phyloP scores from a whole-genome alignment of 108 stramenopile species.

The Cyclotella choctawhatcheeana region DNA sequence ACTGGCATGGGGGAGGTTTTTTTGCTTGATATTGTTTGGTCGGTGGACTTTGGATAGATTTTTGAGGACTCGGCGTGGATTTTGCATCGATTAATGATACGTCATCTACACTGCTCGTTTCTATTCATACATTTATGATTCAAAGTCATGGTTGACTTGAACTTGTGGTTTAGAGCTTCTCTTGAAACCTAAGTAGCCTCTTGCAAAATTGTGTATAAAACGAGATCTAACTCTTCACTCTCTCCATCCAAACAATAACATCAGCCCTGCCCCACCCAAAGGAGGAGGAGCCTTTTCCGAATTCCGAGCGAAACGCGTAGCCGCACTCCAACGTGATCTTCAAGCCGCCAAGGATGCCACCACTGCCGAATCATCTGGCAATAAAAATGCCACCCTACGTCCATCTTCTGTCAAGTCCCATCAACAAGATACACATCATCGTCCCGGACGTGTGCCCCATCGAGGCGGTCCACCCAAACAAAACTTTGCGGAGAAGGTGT shows the following conservation, averaged over 20 bases:
- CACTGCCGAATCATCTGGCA: constrained; percentile 8
- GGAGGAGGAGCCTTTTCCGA: constrained; percentile 37
- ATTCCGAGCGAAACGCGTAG: constrained; percentile 34
- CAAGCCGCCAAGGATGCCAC: constrained; percentile 36
- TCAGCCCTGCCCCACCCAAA: background rate
- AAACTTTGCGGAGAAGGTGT: constrained; percentile 46
- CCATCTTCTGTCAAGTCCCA: background rate
- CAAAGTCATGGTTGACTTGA: no score
- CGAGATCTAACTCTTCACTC: background rate
- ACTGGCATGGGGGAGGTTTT: background rate
- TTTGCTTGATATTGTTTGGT: background rate
- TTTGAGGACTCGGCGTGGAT: no score
- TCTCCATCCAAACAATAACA: background rate
- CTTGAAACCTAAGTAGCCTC: background rate
- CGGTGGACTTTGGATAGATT: no score
- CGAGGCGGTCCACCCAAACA: constrained; percentile 33
- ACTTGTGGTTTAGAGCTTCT: no score
- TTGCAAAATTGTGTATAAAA: background rate
- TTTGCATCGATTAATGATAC: no score
- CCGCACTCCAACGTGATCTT: constrained; percentile 36
- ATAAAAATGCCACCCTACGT: constrained; percentile 6
- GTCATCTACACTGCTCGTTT: no score
- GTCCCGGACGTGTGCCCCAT: constrained; percentile 20
- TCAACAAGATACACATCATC: constrained; percentile 5
- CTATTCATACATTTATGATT: no score